Evolutionary conservation across 306 rosid species (phyloP), one percentile per base, ranked within the genome.

Genomic region (Begonia fuchsioides): DNA sequence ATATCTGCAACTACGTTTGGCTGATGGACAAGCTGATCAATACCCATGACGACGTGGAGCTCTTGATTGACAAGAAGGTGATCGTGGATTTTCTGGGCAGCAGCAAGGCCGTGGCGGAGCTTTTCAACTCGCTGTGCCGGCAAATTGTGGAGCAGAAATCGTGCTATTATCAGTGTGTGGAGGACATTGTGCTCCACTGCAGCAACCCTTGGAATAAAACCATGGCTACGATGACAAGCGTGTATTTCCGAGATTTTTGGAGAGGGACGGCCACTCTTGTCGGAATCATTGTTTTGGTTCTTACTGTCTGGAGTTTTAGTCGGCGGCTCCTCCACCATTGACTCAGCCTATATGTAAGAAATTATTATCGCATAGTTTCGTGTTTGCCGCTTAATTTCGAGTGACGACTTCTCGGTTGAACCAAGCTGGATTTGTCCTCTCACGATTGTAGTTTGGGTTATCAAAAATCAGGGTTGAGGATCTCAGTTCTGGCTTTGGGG

Each of bases 221-320:
- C 0, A 63, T 68, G 69, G 92, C 84, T 0, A 64, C 72, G 0
- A 40, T 74, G 26, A 65, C 58, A 54, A 67, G 58, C 47, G 65
- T 77, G 1, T 81, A 81, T 32, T 77, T 81, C 47, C 68, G 76
- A 17, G 81, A 81, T 47, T 68, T 77, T 15, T 81, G 85, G 79
- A 81, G 81, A 8, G 71, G 72, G 3, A 77, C 79, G 44, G 70
- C 81, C 16, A 81, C 92, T n/a, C 3, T 80, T 15, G 65, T 81
- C 2, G 92, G 79, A 55, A 5, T 74, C 53, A 12, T 57, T 8
- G 55, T 76, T 10, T 50, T 70, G 0, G 16, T 59, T 15, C 65
- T 61, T 35, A 52, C 74, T 2, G 10, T 65, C 7, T 68, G 65
- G 61, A 61, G 49, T 39, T 58, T 72, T 38, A 3, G 9, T 16